Conservation (phyloP, 176 grass and related monocot species). For the Hordeum marinum region DNA sequence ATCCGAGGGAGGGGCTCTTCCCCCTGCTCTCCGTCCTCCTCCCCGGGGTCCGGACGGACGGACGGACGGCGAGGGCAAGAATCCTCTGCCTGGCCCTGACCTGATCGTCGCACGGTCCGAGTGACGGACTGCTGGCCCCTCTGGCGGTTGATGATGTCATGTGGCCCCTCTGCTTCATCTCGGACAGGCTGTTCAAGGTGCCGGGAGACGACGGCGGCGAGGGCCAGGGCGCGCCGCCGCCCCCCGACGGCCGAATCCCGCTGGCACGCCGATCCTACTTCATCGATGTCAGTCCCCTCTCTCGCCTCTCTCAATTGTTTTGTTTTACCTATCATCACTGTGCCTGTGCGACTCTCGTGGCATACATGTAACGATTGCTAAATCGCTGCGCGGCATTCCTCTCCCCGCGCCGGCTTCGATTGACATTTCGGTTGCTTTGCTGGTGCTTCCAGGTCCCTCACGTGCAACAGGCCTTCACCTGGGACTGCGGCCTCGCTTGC, state of each 20-base stretch:
- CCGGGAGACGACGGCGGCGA: constrained; percentile 33
- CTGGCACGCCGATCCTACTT: constrained; percentile 45
- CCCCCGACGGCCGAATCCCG: constrained; percentile 17
- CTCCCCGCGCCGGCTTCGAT: neutral
- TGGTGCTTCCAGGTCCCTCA: constrained; percentile 66
- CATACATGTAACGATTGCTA: neutral
- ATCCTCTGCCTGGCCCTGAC: neutral
- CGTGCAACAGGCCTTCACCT: constrained; percentile 86
- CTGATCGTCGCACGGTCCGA: neutral
- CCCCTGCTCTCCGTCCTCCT: neutral
- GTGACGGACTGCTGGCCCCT: neutral
- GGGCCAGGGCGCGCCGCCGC: neutral
- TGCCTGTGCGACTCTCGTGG: neutral
- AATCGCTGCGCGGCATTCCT: neutral
- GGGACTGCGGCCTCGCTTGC: constrained; percentile 96
- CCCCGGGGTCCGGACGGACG: too few relatives aligned
- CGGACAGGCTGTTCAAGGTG: constrained; percentile 80
- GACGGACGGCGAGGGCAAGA: neutral
- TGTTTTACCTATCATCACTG: neutral
- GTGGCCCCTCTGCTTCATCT: constrained; percentile 81
- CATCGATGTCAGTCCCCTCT: constrained; percentile 52
- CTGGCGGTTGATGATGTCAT: constrained; percentile 40
- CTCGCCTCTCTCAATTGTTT: neutral
- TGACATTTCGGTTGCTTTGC: constrained; percentile 8
- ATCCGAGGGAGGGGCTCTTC: neutral